Base-by-base conservation (phyloP, 106 monocot species). In the Iris macrosiphon region DNA sequence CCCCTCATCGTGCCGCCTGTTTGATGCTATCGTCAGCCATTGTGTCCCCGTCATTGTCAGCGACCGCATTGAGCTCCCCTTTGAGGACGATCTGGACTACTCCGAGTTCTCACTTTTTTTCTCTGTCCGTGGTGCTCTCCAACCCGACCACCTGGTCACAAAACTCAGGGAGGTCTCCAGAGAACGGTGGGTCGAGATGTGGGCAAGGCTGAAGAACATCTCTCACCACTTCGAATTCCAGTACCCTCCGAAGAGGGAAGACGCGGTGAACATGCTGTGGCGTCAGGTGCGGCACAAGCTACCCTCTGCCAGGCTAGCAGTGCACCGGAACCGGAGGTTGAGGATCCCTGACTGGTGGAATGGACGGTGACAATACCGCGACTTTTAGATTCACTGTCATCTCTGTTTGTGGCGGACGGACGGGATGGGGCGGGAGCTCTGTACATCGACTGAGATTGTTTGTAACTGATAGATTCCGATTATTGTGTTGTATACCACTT, bases 191-290 rank as follows among this genome's bases (percentile, higher is more conserved):
- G 31, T 65, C 7, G 61, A 76, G 52, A 75, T 86, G 79, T 87
- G 92, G 92, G 51, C 11, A 16, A 65, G 57, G 65, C 44, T 92
- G 55, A 92, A 92, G 60, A 61, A 60, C 13, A 67, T 83, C 31
- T 67, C 86, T 12, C 75, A 75, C 38, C 73, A 82, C 53, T 87
- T 44, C 55, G 92, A 92, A 51, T 92, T 76, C 43, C 85, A 87
- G 37, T 45, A 71, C 34, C 92, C 92, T 2, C 51, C 73, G 0
- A 62, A 57, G 40, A 68, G 41, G 29, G 92, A 66, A 23, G 92
- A 92, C 69, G 92, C 92, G 7, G 82, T 87, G 42, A 82, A 74
- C 66, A 86, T 87, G 92, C 48, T 92, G n/a, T 92, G 92, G 92
- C 60, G 79, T 52, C 76, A 87, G 64, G 76, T 92, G 42, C 54